Base-by-base conservation (phyloP, 2,329 filamentous ascomycete genomes). In the Amphichorda felina region DNA sequence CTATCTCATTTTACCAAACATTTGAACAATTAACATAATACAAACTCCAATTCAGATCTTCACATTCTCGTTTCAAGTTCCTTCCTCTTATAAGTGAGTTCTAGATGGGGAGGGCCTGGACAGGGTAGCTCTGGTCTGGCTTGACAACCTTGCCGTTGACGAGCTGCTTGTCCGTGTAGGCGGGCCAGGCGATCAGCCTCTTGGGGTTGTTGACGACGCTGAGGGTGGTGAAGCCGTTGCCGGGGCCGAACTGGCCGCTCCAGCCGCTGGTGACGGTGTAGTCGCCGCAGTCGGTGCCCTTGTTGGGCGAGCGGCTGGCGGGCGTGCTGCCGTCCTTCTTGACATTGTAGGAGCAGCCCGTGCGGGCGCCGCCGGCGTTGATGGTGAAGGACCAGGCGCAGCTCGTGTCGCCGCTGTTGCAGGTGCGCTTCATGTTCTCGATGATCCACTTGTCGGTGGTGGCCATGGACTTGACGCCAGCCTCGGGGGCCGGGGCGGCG, bases 191-290 rank as follows among this genome's bases (percentile, higher is more conserved):
- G 38, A 74, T 73, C 41, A 60, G 54, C 33, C 51, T 53, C 44
- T 57, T 50, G 35, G 43, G 42, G 42, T 57, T 53, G 51, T 70
- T 55, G 32, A 64, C 59, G 36, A 75, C 63, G 15, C 64, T 57
- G 19, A 74, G 53, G 16, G 65, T 70, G 17, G 69, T 73, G 59
- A 73, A 75, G 43, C 67, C 70, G 18, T 65, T 55, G 41, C 51
- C 63, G 10, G 53, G 38, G 34, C 69, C 71, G 43, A 74, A 75
- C 46, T 71, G 62, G 48, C 60, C 68, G 50, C 62, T 68, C 70
- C 70, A 75, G 55, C 66, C 65, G 2, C 63, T 64, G 34, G 64
- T 67, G 47, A 36, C 45, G 41, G 59, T 66, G 59, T 60, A 75
- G 39, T 46, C 47, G 27, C 68, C 70, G 56, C 67, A 74, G 34